Base-by-base conservation (phyloP, 768 basidiomycete genomes). In the Boletus edulis region DNA sequence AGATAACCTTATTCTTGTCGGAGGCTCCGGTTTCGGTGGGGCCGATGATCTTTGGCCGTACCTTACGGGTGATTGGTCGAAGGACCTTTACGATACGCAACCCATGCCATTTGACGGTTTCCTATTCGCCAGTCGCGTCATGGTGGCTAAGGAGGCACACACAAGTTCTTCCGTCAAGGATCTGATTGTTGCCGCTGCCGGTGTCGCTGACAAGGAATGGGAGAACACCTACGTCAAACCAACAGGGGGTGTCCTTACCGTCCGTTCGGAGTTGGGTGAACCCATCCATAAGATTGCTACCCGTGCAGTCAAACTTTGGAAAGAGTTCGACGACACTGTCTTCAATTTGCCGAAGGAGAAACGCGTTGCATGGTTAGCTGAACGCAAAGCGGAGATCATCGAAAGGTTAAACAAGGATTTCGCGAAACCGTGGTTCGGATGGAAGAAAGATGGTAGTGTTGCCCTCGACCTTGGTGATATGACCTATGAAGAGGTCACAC, bases 211-310 rank as follows among this genome's bases (percentile, higher is more conserved):
- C 66, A 81, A 76, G 49, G 78, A 87, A 52, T 98, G 95, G 94
- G 96, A 98, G 69, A 91, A 89, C 34, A 98, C 97, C 0, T 98
- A 98, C 70, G 74, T 80, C 59, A 94, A 91, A 74, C 89, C 94
- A 56, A 97, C 94, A 7, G 97, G 96, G 54, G 96, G 97, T 35
- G 89, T 98, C 62, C 81, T 98, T 57, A 98, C 96, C 7, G 97
- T 99, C 57, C 90, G 88, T 61, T 98, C 96, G 5, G 97, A 99
- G 78, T 83, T 99, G 46, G 95, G 95, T 39, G 97, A 99, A 72
- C 97, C 97, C 12, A 98, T 98, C 63, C 97, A 99, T 78, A 99
- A 99, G 79, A 91, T 99, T 67, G 95, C 97, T 34, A 99, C 87
- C 40, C 90, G 97, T 46, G 97, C 83, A 35, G 92, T 99, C 72